Evolutionary conservation across 1,139 yeast species (phyloP).

Genomic region (Yamadazyma conglobata): DNA sequence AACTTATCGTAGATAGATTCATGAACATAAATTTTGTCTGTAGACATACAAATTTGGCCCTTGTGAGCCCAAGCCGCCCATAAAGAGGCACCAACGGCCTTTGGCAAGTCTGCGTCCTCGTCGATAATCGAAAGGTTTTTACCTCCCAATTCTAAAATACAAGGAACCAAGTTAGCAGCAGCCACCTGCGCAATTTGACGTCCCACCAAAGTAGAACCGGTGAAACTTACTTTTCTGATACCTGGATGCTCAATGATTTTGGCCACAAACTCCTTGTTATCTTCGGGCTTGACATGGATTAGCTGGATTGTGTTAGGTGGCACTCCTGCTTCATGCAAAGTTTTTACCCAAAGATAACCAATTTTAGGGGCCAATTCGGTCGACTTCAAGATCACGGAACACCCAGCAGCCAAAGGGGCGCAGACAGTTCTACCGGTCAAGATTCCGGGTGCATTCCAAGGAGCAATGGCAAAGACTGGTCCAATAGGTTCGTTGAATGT

Average conservation of each 20-base stretch:
- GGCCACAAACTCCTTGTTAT: slow-evolving; percentile 23
- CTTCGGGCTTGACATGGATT: slow-evolving; percentile 28
- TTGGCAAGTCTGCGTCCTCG: slow-evolving; percentile 29
- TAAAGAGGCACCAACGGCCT: slow-evolving; percentile 27
- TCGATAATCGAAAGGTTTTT: slow-evolving; percentile 35
- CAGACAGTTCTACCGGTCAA: slow-evolving; percentile 34
- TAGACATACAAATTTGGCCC: slow-evolving; percentile 48
- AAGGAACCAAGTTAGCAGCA: slow-evolving; percentile 35
- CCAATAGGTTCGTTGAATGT: slow-evolving; percentile 39
- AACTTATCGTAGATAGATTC: slow-evolving; percentile 29
- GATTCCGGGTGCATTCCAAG: slow-evolving; percentile 50
- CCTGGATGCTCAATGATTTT: slow-evolving; percentile 22
- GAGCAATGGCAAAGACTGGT: slow-evolving; percentile 41
- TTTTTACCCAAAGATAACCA: slow-evolving; percentile 27
- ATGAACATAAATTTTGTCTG: slow-evolving; percentile 36
- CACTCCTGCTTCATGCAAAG: slow-evolving; percentile 37
- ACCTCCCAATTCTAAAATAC: slow-evolving; percentile 43
- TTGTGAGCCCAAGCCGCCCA: slow-evolving; percentile 39
- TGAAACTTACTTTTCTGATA: slow-evolving; percentile 38
- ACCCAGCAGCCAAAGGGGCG: slow-evolving; percentile 50
- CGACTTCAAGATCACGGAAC: slow-evolving; percentile 43
- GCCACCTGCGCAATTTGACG: slow-evolving; percentile 29
- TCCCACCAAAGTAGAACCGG: slow-evolving; percentile 44
- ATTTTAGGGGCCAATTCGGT: slow-evolving; percentile 35
- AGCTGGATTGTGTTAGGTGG: slow-evolving; percentile 34